Evolutionary conservation across 2,329 filamentous ascomycete species (phyloP).

Genomic region (Fusarium sulawesiense): DNA sequence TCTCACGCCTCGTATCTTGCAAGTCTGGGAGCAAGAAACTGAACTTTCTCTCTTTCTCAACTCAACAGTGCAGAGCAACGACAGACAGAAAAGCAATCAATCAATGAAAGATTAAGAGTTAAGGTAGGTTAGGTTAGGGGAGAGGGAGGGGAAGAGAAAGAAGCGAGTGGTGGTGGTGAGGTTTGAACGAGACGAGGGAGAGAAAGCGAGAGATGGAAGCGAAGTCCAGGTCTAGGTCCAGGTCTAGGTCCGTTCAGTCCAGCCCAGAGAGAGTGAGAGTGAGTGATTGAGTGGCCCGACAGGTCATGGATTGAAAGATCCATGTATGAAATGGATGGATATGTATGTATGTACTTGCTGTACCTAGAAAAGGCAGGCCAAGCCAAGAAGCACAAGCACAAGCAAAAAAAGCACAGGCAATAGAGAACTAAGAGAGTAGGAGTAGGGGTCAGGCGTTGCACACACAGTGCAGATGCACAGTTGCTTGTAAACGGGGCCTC

Average conservation of each 20-base stretch:
- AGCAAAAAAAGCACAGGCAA: constrained; percentile 4
- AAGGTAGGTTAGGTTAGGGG: constrained; percentile 39
- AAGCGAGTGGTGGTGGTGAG: constrained; percentile 36
- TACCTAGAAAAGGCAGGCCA: constrained; percentile 4
- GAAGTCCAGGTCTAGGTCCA: constrained; percentile 7
- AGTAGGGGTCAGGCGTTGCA: constrained; percentile 32
- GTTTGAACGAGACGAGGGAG: constrained; percentile 42
- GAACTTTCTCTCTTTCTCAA: constrained; percentile 6
- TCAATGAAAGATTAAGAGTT: constrained; percentile 20
- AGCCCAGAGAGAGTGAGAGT: constrained; percentile 4
- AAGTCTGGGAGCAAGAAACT: background rate
- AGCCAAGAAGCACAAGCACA: constrained; percentile 20
- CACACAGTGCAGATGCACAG: constrained; percentile 39
- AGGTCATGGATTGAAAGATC: constrained; percentile 29
- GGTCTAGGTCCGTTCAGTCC: constrained; percentile 5
- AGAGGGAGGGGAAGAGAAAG: constrained; percentile 21
- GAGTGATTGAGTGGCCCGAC: constrained; percentile 16
- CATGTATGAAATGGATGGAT: constrained; percentile 2
- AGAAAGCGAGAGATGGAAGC: constrained; percentile 27
- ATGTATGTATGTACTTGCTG: constrained; percentile 3
- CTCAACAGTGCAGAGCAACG: constrained; percentile 8
- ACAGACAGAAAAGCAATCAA: constrained; percentile 36
- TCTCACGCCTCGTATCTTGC: constrained; percentile 11
- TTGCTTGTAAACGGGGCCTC: constrained; percentile 10
- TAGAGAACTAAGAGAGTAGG: constrained; percentile 11